Evolutionary conservation across 805 yeast genomes (phyloP).

Genomic region (Candida parachauliodes): DNA sequence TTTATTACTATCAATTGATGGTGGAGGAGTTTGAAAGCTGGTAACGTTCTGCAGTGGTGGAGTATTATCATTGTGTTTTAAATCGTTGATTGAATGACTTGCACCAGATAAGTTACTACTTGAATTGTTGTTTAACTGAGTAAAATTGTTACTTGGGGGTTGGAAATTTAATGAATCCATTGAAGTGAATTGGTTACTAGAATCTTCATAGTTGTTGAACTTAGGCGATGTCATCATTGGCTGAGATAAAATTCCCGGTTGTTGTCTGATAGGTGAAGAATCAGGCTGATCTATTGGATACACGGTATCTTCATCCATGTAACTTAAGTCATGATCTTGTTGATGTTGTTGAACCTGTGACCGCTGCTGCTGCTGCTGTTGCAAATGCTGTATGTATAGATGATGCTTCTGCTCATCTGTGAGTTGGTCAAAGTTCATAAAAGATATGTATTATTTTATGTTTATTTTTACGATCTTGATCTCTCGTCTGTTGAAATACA

Average conservation of each 20-base stretch:
- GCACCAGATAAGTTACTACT: constrained; percentile 36
- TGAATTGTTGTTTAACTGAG: constrained; percentile 37
- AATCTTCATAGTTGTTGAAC: constrained; percentile 10
- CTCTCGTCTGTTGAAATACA: not conserved
- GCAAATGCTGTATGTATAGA: constrained; percentile 24
- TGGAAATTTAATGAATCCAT: constrained; percentile 35
- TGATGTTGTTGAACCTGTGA: constrained; percentile 6
- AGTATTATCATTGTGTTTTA: not conserved
- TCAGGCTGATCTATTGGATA: constrained; percentile 8
- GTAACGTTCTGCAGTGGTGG: constrained; percentile 13
- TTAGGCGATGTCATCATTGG: constrained; percentile 11
- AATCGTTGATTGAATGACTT: constrained; percentile 16
- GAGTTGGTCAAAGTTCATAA: constrained; percentile 27
- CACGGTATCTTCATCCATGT: constrained; percentile 39
- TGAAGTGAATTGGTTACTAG: constrained; percentile 29
- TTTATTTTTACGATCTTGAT: constrained; percentile 1
- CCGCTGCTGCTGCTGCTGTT: constrained; percentile 15
- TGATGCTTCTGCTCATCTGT: constrained; percentile 30
- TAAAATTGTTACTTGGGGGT: constrained; percentile 36
- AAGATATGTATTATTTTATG: constrained; percentile 2
- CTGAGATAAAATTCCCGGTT: constrained; percentile 8
- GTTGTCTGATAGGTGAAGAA: constrained; percentile 11
- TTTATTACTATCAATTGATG: constrained; percentile 8
- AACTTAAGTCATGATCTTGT: constrained; percentile 21
- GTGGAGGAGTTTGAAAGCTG: constrained; percentile 13